These are phyloP conservation scores for Coffea eugenioides DNA, from an alignment of 257 asterid species.

Conservation along the genomic window DNA sequence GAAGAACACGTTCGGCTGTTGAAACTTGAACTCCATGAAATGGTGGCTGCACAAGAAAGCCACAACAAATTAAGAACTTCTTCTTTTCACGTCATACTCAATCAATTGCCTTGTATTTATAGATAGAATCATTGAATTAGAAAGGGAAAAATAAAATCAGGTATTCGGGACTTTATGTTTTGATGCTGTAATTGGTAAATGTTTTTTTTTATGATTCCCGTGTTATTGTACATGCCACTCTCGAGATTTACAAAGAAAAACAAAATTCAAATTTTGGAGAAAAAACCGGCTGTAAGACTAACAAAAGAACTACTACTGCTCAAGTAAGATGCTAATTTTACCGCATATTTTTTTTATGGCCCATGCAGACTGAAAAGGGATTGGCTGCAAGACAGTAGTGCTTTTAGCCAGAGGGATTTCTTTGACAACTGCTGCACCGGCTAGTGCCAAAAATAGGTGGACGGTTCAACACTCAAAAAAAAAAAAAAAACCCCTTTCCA, in stretches of 20 bases:
- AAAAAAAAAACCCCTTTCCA: neutral
- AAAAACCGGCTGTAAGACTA: too few relatives aligned
- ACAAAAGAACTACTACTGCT: neutral
- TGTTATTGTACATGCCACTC: neutral
- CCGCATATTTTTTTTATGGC: neutral
- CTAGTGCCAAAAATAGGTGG: slow-evolving; percentile 5
- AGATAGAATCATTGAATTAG: too few relatives aligned
- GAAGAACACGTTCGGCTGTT: neutral
- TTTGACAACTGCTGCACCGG: slow-evolving; percentile 1
- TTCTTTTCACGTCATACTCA: too few relatives aligned
- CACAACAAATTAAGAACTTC: too few relatives aligned
- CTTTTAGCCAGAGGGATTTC: neutral
- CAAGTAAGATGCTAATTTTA: neutral
- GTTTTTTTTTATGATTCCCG: neutral
- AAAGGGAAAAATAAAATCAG: neutral
- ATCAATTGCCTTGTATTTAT: neutral
- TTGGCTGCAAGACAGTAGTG: neutral
- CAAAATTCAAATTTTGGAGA: too few relatives aligned
- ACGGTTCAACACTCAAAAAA: neutral
- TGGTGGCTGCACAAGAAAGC: neutral
- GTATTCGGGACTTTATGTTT: neutral
- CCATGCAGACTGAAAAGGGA: neutral
- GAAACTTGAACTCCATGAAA: neutral
- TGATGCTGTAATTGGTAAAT: neutral
- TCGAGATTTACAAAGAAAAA: too few relatives aligned